phyloP scores from a whole-genome alignment of 495 filamentous ascomycete species.

The Trichoderma reesei region DNA sequence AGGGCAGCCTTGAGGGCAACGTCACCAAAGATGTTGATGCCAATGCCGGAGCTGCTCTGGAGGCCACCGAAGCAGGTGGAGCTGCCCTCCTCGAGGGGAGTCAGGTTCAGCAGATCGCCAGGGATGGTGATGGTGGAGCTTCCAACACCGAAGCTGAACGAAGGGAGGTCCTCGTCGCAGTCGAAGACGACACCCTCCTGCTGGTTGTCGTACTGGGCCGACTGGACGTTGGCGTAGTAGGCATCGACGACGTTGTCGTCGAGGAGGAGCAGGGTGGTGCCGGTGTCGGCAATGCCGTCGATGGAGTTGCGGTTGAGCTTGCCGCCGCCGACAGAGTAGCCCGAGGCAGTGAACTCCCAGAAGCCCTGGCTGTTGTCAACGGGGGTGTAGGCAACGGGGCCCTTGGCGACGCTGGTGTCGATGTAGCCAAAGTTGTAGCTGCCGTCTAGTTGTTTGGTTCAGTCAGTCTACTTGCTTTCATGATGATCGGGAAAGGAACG shows the following conservation, averaged over 20 bases:
- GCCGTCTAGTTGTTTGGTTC: slow-evolving; percentile 31
- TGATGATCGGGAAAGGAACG: background rate
- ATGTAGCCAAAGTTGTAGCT: slow-evolving; percentile 65
- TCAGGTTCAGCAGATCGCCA: slow-evolving; percentile 47
- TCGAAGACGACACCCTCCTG: slow-evolving; percentile 60
- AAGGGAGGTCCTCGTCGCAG: slow-evolving; percentile 52
- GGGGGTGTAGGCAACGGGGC: slow-evolving; percentile 48
- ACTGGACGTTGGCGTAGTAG: slow-evolving; percentile 54
- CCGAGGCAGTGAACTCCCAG: slow-evolving; percentile 56
- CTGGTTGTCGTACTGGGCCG: slow-evolving; percentile 34
- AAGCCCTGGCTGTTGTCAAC: slow-evolving; percentile 54
- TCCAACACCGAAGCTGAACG: slow-evolving; percentile 50
- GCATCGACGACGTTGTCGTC: slow-evolving; percentile 42
- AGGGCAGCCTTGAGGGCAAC: slow-evolving; percentile 72
- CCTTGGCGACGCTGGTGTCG: slow-evolving; percentile 50
- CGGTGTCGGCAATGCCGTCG: slow-evolving; percentile 55
- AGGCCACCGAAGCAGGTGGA: slow-evolving; percentile 53
- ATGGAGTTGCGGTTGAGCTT: slow-evolving; percentile 27
- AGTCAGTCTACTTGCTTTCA: slow-evolving; percentile 4
- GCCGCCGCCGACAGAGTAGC: slow-evolving; percentile 48
- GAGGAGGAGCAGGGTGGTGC: slow-evolving; percentile 63
- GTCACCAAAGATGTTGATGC: slow-evolving; percentile 65
- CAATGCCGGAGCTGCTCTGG: slow-evolving; percentile 51
- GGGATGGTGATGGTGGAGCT: slow-evolving; percentile 42
- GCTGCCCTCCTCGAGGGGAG: slow-evolving; percentile 22